phyloP scores from a whole-genome alignment of 257 asterid species.

The Rubia yunnanensis region DNA sequence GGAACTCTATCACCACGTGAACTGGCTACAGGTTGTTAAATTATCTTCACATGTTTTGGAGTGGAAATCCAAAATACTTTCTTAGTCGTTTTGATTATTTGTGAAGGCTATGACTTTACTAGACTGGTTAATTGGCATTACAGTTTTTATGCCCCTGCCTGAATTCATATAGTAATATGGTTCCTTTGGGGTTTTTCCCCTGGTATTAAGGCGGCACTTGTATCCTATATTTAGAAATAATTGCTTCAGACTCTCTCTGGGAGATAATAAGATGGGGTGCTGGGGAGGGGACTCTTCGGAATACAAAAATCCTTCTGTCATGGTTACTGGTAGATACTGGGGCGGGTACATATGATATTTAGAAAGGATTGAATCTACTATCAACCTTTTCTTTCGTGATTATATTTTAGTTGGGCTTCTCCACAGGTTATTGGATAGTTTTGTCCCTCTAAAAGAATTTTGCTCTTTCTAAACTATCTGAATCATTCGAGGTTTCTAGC shows the following conservation, averaged over 20 bases:
- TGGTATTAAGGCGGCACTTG: not conserved
- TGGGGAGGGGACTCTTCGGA: not conserved
- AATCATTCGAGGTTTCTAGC: not conserved
- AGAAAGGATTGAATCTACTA: not conserved
- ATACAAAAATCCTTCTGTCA: not conserved
- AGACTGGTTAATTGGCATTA: not conserved
- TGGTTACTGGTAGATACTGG: not conserved
- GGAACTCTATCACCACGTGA: constrained; percentile 90
- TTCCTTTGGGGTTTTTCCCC: not conserved
- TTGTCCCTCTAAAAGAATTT: not conserved
- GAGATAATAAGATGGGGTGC: not conserved
- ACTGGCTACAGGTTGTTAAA: constrained; percentile 73
- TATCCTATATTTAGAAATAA: not conserved
- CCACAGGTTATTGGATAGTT: too few relatives aligned
- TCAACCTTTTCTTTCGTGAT: not conserved
- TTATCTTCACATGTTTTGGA: not conserved
- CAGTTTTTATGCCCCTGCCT: not conserved
- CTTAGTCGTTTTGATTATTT: not conserved
- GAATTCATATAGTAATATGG: not conserved
- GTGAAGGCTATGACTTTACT: not conserved
- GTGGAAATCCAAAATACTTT: not conserved
- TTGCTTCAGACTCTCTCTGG: not conserved
- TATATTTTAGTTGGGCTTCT: not conserved
- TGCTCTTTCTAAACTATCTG: not conserved
- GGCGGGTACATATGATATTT: not conserved